Base-by-base conservation (phyloP, 768 basidiomycete species). In the Hirschioporus abietinus region DNA sequence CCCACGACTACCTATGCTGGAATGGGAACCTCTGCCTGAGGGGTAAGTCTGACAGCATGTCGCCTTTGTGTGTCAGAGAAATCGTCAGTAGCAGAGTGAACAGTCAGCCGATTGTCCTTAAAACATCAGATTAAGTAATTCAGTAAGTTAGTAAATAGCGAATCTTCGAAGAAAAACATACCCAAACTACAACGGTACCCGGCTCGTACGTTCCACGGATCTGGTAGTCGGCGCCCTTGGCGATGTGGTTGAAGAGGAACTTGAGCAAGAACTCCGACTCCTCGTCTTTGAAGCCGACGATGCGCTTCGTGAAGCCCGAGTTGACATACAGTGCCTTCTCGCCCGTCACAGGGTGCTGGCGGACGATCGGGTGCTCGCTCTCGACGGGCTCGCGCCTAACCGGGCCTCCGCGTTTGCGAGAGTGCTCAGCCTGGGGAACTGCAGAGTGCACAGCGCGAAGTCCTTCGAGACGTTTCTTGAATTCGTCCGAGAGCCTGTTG, bases 291-390 rank as follows among this genome's bases (percentile, higher is more conserved):
- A 78, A 85, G 6, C 86, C 85, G 59, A 86, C 84, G 71, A 87
- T 86, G 69, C 77, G 78, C 34, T 75, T 74, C 2, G 85, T 85
- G 78, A 86, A 86, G 34, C 81, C 83, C 64, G 78, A 79, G 74
- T 86, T 86, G 75, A 88, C 76, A 71, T 84, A 86, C 23, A 88
- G 76, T 1, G 83, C 83, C 74, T 88, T 86, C 72, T 86, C 83
- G n/a, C 85, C 85, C 0, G 87, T 88, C 0, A 82, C 83, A 20
- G 87, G 87, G 72, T 88, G 87, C 17, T 78, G 75, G 66, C 86
- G 82, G 66, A 88, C 85, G 70, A 86, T 64, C 6, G 84, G 83
- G 73, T 85, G 86, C 81, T 82, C 24, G 60, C 24, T 61, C 69
- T 84, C 81, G 7, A 84, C 74, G 58, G 84, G 81, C 67, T 84